These are phyloP conservation scores for Chaetomium globosum DNA, from an alignment of 2,329 filamentous ascomycete species.

Conservation along the genomic window DNA sequence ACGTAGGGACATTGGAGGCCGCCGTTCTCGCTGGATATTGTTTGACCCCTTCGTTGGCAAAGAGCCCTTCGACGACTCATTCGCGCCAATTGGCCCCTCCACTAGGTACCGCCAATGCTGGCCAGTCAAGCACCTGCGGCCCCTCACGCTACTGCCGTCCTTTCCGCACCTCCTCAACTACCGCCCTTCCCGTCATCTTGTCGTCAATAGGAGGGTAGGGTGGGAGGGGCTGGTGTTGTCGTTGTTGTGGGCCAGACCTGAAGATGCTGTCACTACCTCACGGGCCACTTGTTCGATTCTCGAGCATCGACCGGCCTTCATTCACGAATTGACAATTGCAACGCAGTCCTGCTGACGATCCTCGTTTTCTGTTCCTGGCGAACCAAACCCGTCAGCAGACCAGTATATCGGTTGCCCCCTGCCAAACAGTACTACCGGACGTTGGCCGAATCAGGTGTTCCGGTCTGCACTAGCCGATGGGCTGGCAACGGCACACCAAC, in stretches of 20 bases:
- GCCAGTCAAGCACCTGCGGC: slow-evolving; percentile 11
- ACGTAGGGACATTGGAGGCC: neutral
- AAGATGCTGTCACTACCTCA: slow-evolving; percentile 10
- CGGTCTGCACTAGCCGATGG: slow-evolving; percentile 15
- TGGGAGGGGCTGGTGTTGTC: neutral
- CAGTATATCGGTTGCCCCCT: slow-evolving; percentile 17
- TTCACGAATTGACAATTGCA: slow-evolving; percentile 22
- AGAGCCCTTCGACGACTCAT: neutral
- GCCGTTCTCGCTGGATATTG: slow-evolving; percentile 5
- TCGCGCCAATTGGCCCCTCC: slow-evolving; percentile 15
- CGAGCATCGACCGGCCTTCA: slow-evolving; percentile 20
- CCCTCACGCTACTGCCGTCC: slow-evolving; percentile 12
- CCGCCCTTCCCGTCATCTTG: neutral
- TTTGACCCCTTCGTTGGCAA: slow-evolving; percentile 23
- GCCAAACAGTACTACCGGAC: slow-evolving; percentile 3
- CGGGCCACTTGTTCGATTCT: slow-evolving; percentile 14
- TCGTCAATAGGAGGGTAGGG: neutral
- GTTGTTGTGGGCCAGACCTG: neutral
- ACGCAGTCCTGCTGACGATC: slow-evolving; percentile 29
- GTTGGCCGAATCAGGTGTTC: slow-evolving; percentile 29
- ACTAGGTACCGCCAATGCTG: slow-evolving; percentile 14
- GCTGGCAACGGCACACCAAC: neutral
- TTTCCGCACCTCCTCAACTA: slow-evolving; percentile 9
- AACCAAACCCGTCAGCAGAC: slow-evolving; percentile 34
- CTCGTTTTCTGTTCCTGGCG: slow-evolving; percentile 27